Conservation (phyloP, 1,284 basidiomycete species). For the Rhodotorula sp. region DNA sequence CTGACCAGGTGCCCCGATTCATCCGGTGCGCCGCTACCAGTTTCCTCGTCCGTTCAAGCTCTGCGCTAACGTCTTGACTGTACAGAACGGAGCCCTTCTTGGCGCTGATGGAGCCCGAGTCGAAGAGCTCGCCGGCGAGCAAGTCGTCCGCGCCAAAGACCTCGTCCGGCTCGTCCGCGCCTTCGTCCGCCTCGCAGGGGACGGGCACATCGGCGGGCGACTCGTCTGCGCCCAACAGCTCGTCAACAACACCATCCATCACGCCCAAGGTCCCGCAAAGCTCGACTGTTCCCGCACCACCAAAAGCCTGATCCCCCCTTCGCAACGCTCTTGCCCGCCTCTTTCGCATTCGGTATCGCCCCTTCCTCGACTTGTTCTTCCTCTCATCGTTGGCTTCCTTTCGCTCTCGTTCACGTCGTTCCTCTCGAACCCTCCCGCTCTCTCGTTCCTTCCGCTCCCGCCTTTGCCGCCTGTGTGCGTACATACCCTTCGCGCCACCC, state of each 20-base stretch:
- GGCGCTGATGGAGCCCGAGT: slow-evolving; percentile 32
- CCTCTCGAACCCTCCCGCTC: too few species aligned
- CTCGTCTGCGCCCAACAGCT: not conserved
- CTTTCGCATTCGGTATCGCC: not conserved
- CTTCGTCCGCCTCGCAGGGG: not conserved
- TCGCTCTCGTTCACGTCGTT: not conserved
- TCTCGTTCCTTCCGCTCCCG: not conserved
- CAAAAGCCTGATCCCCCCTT: not conserved
- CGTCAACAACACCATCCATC: not conserved
- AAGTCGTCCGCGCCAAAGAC: not conserved
- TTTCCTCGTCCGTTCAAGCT: not conserved
- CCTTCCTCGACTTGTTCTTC: not conserved
- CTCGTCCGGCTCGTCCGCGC: not conserved
- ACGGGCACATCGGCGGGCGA: too few species aligned
- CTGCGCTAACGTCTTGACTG: not conserved
- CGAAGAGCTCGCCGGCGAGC: slow-evolving; percentile 8
- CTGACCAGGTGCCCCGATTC: slow-evolving; percentile 78
- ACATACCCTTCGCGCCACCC: not conserved
- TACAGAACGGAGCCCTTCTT: slow-evolving; percentile 38
- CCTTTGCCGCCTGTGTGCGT: not conserved
- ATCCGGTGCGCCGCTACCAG: slow-evolving; percentile 28
- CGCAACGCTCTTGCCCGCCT: not conserved
- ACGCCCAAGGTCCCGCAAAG: not conserved
- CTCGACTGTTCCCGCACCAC: too few species aligned
- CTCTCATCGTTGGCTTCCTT: not conserved